Evolutionary conservation across 257 asterid genomes (phyloP), one percentile per base, ranked within the genome.

Genomic region (Datura wrightii): DNA sequence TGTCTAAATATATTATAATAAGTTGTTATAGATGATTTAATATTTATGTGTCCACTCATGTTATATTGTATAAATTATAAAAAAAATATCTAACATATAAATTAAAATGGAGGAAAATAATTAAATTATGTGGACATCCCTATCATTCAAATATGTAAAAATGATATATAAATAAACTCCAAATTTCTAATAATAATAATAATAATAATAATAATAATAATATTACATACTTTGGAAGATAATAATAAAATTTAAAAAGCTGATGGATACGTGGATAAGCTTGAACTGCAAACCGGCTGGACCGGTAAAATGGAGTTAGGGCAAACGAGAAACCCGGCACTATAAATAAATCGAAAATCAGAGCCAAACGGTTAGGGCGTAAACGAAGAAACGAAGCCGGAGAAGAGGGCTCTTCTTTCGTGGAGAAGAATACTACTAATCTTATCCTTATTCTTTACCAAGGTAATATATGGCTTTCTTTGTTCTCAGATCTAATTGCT

Each of bases 371-470:
- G 87, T 72, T 87, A 86, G 91, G 90, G 91, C 90, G 86, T 87
- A 79, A 89, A 89, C 88, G 88, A 81, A 87, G 85, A 86, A 86
- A 90, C 93, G 88, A 82, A 91, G 93, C 93, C 93, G 89, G 82
- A 85, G 92, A 86, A 89, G 91, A 90, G 91, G 93, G 91, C 92
- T 87, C 84, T 82, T 85, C 72, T 82, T 50, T 84, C 80, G 85
- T 84, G 88, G 87, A 83, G 89, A 82, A 50, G 19, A 66, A 83
- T 24, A 14, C 10, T 79, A 76, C 55, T 11, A 13, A 58, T 84
- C 81, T 41, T 56, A 74, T 86, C 85, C 81, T 13, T 52, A 65
- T 53, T 63, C 69, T 67, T 24, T 34, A 48, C 81, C 59, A 84
- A 84, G 86, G 86, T 84, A 84, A 11, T 72, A n/a, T 1, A 6